Percentiles rank a stretch among this genome's conserved stretches.
These are phyloP conservation scores for Pulveroboletus sp. DNA, from an alignment of 768 basidiomycete species.

Conservation along the genomic window DNA sequence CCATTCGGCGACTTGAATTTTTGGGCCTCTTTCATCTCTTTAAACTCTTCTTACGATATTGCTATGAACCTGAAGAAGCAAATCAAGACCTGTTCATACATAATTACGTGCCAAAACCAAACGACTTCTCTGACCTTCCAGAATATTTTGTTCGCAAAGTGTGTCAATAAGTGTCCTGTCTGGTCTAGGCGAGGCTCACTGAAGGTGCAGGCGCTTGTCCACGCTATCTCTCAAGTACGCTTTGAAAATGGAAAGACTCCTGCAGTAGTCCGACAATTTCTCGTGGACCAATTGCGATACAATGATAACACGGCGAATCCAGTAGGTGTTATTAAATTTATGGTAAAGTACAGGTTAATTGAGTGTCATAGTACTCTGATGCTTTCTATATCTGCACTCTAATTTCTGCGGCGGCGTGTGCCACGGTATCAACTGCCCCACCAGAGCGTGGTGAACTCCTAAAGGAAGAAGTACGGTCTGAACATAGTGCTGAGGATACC, in stretches of 20 bases:
- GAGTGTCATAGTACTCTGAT: conserved; percentile 68
- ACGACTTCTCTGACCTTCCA: conserved; percentile 86
- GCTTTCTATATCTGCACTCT: conserved; percentile 85
- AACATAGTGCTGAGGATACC: conserved; percentile 64
- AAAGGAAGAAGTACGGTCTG: conserved; percentile 59
- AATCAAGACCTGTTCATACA: conserved; percentile 82
- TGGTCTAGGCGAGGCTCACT: conserved; percentile 3
- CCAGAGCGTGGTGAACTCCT: conserved; percentile 79
- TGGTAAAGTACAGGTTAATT: conserved; percentile 2
- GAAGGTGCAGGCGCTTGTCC: conserved; percentile 58
- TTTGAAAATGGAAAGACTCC: conserved; percentile 86
- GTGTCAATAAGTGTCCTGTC: conserved; percentile 2
- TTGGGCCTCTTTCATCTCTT: conserved; percentile 93
- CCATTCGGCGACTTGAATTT: conserved; percentile 76
- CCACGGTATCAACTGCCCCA: conserved; percentile 68
- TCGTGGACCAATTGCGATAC: conserved; percentile 89
- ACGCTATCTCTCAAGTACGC: conserved; percentile 80
- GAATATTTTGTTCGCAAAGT: conserved; percentile 97
- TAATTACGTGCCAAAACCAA: conserved; percentile 90
- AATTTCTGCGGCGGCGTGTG: conserved; percentile 76
- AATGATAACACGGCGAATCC: conserved; percentile 93
- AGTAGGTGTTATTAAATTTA: conserved; percentile 41
- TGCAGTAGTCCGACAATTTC: conserved; percentile 76
- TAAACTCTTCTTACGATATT: conserved; percentile 89
- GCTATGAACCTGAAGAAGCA: conserved; percentile 80